Evolutionary conservation across 495 filamentous ascomycete species (phyloP), one percentile per base, ranked within the genome.

Genomic region (Daldinia concentrica): DNA sequence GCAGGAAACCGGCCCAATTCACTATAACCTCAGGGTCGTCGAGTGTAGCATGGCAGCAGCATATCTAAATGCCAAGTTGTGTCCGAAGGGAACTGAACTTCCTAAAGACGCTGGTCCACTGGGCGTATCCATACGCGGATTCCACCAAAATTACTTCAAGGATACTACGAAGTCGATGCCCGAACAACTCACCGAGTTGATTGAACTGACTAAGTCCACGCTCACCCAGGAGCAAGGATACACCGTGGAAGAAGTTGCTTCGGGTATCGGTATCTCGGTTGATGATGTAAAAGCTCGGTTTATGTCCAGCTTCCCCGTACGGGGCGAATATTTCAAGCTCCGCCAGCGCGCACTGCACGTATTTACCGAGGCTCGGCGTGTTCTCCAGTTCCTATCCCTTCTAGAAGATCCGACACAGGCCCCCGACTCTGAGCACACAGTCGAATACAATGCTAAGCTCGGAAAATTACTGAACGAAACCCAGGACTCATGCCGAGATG

Each of bases 1-100:
- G 80, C 93, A 96, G 77, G 91, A 94, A 36, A 97, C 94, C 0
- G 95, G 90, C 0, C 94, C 94, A 1, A 89, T 93, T 60, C 93
- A 93, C 83, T 99, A 98, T 84, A 99, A 99, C 80, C 89, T 99
- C 6, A 91, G 95, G 17, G 95, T 99, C 1, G 95, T 98, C 8
- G 95, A 98, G 79, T 96, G 93, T 82, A 93, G 90, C 6, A 86
- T 99, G 34, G 96, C 96, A 12, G 93, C 95, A 2, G 90, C 92
- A 26, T 84, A 84, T 67, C 79, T 88, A 48, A 81, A 87, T 69
- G 81, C 83, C 15, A 78, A 80, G 39, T 74, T 86, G 51, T 84
- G 82, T 72, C 75, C 89, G 85, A 68, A 87, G 11, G 81, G 94
- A 55, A 89, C 86, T 1, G 77, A 79, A 29, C 88, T 99, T 6